These are phyloP conservation scores for Lepidium didymum DNA, from an alignment of 345 rosid species.

Conservation along the genomic window DNA sequence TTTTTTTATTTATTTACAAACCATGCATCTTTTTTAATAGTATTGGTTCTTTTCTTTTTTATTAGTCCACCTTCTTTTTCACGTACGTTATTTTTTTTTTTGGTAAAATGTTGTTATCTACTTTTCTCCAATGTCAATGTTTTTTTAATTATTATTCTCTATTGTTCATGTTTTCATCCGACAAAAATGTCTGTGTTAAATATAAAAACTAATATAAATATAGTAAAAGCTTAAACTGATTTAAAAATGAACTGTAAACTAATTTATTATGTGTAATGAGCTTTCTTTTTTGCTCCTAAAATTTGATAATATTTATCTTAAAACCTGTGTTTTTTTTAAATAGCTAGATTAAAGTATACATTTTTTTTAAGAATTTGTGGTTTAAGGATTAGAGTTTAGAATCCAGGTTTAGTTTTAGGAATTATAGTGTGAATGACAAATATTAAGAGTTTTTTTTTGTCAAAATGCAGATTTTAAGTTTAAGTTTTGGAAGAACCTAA, in stretches of 20 bases:
- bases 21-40: neutral
- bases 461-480: neutral
- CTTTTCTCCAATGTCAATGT: constrained; percentile 19
- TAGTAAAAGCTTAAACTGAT: neutral
- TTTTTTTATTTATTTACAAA: neutral
- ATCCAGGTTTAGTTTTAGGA: neutral
- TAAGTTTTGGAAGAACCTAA: neutral
- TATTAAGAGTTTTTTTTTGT: no score
- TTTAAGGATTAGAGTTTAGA: neutral
- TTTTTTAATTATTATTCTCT: neutral
- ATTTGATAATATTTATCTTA: neutral
- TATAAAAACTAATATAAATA: neutral
- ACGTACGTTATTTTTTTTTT: neutral
- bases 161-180: constrained; percentile 4
- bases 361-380: neutral
- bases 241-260: neutral
- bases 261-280: neutral
- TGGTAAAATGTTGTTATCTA: neutral
- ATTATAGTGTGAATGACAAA: no score
- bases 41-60: neutral
- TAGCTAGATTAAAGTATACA: neutral
- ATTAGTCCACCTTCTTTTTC: neutral
- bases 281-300: neutral
- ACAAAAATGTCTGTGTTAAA: neutral
- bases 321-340: neutral